These are phyloP conservation scores for Pichia sp. DNA, from an alignment of 1,139 yeast species.

Conservation along the genomic window DNA sequence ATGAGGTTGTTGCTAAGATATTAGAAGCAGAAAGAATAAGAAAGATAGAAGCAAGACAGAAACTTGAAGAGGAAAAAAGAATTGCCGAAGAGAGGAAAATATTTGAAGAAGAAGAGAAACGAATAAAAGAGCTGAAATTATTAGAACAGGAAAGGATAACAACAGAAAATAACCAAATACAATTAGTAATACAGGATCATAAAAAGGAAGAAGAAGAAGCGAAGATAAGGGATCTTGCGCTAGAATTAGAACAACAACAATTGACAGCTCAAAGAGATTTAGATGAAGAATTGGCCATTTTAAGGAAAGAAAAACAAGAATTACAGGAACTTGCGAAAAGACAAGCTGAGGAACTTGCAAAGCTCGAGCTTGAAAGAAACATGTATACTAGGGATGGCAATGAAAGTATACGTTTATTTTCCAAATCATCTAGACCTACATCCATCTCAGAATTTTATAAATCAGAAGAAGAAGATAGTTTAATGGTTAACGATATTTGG, in stretches of 20 bases:
- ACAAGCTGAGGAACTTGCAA: not conserved
- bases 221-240: slow-evolving; percentile 31
- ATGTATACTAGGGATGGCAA: not conserved
- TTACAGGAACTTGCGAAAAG: not conserved
- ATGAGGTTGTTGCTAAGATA: not conserved
- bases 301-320: not conserved
- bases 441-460: not conserved
- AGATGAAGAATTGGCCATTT: not conserved
- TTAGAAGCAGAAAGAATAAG: slow-evolving; percentile 30
- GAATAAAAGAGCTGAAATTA: not conserved
- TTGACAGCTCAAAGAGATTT: not conserved
- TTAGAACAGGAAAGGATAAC: too few species aligned
- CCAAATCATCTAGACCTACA: not conserved
- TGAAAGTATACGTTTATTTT: not conserved
- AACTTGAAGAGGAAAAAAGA: slow-evolving; percentile 77
- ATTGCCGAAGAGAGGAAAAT: slow-evolving; percentile 64
- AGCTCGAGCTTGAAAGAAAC: not conserved
- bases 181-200: too few species aligned
- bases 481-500: not conserved
- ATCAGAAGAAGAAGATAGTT: not conserved
- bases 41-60: slow-evolving; percentile 54
- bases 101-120: slow-evolving; percentile 33
- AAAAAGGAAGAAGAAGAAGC: slow-evolving; percentile 39
- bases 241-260: not conserved
- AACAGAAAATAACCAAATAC: too few species aligned